Conservation (phyloP, 192 early-diverging fungal genomes). For the Lobosporangium transversale region DNA sequence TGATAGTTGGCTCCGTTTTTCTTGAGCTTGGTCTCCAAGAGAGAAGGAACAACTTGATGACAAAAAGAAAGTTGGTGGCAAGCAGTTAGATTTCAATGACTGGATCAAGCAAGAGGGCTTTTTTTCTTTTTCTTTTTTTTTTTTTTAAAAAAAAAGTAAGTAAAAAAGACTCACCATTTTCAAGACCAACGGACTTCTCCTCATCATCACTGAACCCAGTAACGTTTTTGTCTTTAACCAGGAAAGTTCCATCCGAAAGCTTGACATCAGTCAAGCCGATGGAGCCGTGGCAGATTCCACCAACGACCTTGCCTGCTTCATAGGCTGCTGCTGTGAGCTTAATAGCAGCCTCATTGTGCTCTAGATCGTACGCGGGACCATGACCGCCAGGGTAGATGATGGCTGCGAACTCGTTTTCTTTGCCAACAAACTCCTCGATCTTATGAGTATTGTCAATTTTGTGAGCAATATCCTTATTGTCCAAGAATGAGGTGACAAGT, state of each 20-base stretch:
- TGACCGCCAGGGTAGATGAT: slow-evolving; percentile 68
- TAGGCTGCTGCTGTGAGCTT: slow-evolving; percentile 55
- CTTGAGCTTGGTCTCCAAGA: slow-evolving; percentile 44
- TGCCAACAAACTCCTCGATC: slow-evolving; percentile 48
- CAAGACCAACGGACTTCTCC: slow-evolving; percentile 62
- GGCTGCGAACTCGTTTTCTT: slow-evolving; percentile 55
- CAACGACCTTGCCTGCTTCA: slow-evolving; percentile 61
- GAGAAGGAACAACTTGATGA: slow-evolving; percentile 22
- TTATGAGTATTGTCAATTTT: slow-evolving; percentile 57
- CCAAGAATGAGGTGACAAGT: slow-evolving; percentile 48
- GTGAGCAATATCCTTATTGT: slow-evolving; percentile 38
- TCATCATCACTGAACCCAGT: slow-evolving; percentile 81
- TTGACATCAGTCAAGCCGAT: slow-evolving; percentile 72
- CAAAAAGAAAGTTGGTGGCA: slow-evolving; percentile 15
- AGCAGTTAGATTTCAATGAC: slow-evolving; percentile 32
- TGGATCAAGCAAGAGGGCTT: too few species aligned
- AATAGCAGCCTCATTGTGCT: slow-evolving; percentile 53
- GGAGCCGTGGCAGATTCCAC: slow-evolving; percentile 71
- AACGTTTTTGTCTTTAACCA: slow-evolving; percentile 71
- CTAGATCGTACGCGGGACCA: slow-evolving; percentile 67
- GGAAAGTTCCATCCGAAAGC: slow-evolving; percentile 64
- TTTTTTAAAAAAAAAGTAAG: too few species aligned
- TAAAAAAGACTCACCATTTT: too few species aligned
- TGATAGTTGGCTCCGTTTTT: slow-evolving; percentile 65
- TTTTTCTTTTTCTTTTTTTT: slow-evolving; percentile 52